Base-by-base conservation (phyloP, 495 filamentous ascomycete genomes). In the Oleoguttula mirabilis region DNA sequence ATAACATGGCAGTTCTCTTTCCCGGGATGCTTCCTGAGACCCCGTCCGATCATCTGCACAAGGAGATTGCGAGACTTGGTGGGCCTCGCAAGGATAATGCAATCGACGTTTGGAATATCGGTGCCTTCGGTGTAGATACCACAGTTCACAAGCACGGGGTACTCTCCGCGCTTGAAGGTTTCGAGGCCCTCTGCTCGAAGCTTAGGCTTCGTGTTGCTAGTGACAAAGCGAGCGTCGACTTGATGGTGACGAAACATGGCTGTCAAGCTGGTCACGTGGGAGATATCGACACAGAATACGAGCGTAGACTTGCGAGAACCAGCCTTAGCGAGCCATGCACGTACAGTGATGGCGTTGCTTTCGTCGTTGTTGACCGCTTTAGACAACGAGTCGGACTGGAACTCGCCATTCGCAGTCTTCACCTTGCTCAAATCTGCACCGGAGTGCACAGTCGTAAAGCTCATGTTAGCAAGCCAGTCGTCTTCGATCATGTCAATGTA, bases 71-170 rank as follows among this genome's bases (percentile, higher is more conserved):
- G 75, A 12, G 90, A 96, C 41, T 77, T 75, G 7, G 90, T 99
- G 3, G 90, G 90, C 24, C 92, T 66, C 4, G 85, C 88, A 30
- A 99, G 67, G 10, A 99, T 56, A 8, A 99, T 71, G 45, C 90
- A 96, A 58, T 99, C 90, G 44, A 96, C 84, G 56, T 96, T 96
- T 3, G 90, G 90, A 14, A 96, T 90, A 55, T 99, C 90, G 8
- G 92, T 99, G 11, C 81, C 88, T 65, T 99, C 90, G 2, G 88
- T 96, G 51, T 94, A 95, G 36, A 99, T 77, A 3, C 87, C 87
- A 59, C 90, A 96, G 57, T 99, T 99, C 24, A 99, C 59, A 12
- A 99, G 72, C 4, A 99, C 83, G 0, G 84, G 84, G 42, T 78
- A 95, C 42, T 88, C 70, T n/a, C 74, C 69, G 0, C 64, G 66